Evolutionary conservation across 352 stramenopile genomes (phyloP), one percentile per base, ranked within the genome.

Genomic region (Pythium graminicola): DNA sequence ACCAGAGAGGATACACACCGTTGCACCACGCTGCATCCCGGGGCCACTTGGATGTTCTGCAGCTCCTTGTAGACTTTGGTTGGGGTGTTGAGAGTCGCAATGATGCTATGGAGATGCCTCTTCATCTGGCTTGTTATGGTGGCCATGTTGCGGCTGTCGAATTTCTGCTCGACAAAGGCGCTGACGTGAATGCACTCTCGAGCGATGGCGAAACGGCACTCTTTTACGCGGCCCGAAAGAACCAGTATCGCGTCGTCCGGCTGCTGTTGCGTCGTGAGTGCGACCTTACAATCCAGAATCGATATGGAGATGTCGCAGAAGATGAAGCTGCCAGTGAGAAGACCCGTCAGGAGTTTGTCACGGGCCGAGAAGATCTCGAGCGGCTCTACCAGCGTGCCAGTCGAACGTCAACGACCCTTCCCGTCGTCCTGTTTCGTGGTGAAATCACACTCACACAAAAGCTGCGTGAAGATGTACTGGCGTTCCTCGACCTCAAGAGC

Each of bases 181-280:
- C 76, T 1, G 50, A 76, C 19, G 59, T 86, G 17, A 78, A 90
- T 32, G 68, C 70, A 0, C 33, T 54, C 22, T 89, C 66, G 1
- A 56, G 50, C 23, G 75, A 89, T 24, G 54, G 65, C 31, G 83
- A 93, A 52, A 85, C 83, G 0, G 59, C 81, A 13, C 50, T 93
- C 6, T 90, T 92, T 32, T 92, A 87, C 42, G 80, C 80, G 11
- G 65, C 81, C 11, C 65, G 80, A 2, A 91, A 90, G 51, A 67
- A 70, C 23, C 71, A 86, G 26, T 70, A 84, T 44, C 66, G 72
- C 44, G 52, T 82, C 19, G 77, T 86, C 33, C 68, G 78, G 3
- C 50, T 90, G 17, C 62, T 92, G 6, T 62, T 90, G 16, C 67
- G 70, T 6, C 66, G 70, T n/a, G 83, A 90, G 39, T 86, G 77